phyloP scores from a whole-genome alignment of 2,329 filamentous ascomycete genomes.

The Amesomyces nigricolor region DNA sequence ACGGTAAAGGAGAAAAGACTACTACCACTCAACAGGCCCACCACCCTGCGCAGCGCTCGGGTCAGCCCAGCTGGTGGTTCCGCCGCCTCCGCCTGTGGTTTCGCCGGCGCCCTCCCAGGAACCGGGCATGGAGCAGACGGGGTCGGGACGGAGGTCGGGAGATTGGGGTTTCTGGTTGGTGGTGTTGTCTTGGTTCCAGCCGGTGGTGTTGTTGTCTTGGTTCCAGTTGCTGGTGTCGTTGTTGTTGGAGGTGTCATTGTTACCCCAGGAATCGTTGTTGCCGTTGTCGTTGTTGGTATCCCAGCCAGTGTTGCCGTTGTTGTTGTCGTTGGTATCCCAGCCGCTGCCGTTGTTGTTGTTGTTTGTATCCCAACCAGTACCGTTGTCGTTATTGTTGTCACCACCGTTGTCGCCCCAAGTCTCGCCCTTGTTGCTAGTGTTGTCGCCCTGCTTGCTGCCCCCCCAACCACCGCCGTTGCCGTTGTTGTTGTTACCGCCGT shows the following conservation, averaged over 20 bases:
- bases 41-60: not conserved
- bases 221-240: not conserved
- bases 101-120: not conserved
- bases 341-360: not conserved
- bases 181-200: not conserved
- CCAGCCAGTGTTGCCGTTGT: not conserved
- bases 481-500: slow-evolving; percentile 4
- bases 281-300: not conserved
- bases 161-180: not conserved
- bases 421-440: slow-evolving; percentile 8
- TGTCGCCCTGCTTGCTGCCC: not conserved
- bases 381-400: not conserved
- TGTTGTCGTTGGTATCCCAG: not conserved
- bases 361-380: not conserved
- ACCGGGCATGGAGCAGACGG: slow-evolving; percentile 7
- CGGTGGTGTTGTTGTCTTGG: not conserved
- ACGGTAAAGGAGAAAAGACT: no score
- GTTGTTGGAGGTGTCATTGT: not conserved
- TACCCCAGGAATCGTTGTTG: not conserved
- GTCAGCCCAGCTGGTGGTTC: not conserved
- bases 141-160: not conserved
- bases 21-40: not conserved
- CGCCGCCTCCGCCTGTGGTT: not conserved
- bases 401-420: not conserved
- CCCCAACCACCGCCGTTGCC: not conserved